Conservation (phyloP, 805 yeast genomes). For the Limtongia smithiae region DNA sequence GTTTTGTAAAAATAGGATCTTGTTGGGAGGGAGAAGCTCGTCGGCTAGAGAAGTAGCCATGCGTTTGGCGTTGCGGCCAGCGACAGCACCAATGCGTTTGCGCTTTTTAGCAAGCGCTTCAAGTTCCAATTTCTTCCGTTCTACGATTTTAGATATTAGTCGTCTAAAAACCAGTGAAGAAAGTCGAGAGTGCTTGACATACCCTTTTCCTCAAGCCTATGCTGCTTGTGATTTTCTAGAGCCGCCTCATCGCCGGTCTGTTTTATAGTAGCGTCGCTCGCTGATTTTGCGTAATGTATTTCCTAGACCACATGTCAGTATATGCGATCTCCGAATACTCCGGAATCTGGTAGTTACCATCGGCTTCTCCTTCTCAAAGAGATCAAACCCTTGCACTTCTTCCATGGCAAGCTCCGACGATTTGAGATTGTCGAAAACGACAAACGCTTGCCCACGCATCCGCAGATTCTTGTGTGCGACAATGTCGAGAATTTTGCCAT, state of each 20-base stretch:
- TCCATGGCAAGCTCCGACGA: conserved; percentile 48
- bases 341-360: conserved; percentile 35
- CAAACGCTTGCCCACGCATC: conserved; percentile 80
- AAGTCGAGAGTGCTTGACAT: neutral
- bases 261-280: conserved; percentile 43
- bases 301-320: too few species aligned
- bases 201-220: conserved; percentile 24
- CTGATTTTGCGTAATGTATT: conserved; percentile 44
- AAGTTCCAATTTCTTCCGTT: conserved; percentile 17
- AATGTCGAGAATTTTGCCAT: conserved; percentile 50
- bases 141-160: too few species aligned
- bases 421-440: conserved; percentile 48
- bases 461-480: conserved; percentile 58
- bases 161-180: too few species aligned
- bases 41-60: conserved; percentile 28
- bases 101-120: conserved; percentile 24
- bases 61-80: conserved; percentile 20
- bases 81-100: conserved; percentile 26
- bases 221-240: conserved; percentile 30
- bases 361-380: conserved; percentile 50
- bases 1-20: conserved; percentile 61
- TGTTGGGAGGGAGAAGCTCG: conserved; percentile 58
- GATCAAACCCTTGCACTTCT: conserved; percentile 32
- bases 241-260: conserved; percentile 30
- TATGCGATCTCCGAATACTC: too few species aligned